A percentile compares a stretch with the other conserved stretches of the same genome.
Conservation (phyloP, 352 stramenopile species). For the Lagenidium giganteum region DNA sequence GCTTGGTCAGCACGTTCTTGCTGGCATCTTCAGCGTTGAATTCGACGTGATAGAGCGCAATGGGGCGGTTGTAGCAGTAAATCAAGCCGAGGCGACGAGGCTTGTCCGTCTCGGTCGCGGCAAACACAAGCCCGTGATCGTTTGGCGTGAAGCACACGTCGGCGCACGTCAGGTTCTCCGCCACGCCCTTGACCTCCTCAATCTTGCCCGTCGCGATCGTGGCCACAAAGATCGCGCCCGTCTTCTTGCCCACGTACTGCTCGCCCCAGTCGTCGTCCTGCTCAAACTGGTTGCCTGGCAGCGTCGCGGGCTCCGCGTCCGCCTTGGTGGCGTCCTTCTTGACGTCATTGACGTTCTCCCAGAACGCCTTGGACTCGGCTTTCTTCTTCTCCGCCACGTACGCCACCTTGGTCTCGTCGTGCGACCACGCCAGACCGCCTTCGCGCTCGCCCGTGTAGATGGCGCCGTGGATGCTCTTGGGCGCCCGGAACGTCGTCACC, state of each 20-base stretch:
- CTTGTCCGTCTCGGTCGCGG: constrained; percentile 43
- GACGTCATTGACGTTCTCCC: constrained; percentile 44
- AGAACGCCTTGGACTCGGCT: constrained; percentile 40
- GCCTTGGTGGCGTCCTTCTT: constrained; percentile 20
- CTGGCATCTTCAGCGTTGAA: constrained; percentile 19
- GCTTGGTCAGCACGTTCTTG: constrained; percentile 29
- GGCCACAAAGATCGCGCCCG: constrained; percentile 57
- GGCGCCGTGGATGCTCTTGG: constrained; percentile 60
- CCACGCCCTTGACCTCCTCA: constrained; percentile 50
- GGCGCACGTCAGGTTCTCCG: constrained; percentile 49
- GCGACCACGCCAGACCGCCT: constrained; percentile 66
- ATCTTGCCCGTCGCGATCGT: constrained; percentile 58
- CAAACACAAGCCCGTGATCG: constrained; percentile 59
- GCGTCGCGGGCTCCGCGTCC: constrained; percentile 6
- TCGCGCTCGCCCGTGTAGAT: constrained; percentile 72
- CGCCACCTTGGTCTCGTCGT: constrained; percentile 63
- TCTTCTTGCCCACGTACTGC: constrained; percentile 77
- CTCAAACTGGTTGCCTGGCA: constrained; percentile 58
- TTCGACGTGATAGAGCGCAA: constrained; percentile 49
- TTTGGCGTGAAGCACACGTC: constrained; percentile 61
- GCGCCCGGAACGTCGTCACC: constrained; percentile 46
- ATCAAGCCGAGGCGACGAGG: constrained; percentile 72
- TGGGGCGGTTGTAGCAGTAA: constrained; percentile 84
- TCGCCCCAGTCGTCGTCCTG: constrained; percentile 81
- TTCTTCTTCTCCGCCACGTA: constrained; percentile 76